Percentiles rank a stretch among this genome's conserved stretches.
phyloP scores from a whole-genome alignment of 208 protist genomes.

The Phytomonas francai region DNA sequence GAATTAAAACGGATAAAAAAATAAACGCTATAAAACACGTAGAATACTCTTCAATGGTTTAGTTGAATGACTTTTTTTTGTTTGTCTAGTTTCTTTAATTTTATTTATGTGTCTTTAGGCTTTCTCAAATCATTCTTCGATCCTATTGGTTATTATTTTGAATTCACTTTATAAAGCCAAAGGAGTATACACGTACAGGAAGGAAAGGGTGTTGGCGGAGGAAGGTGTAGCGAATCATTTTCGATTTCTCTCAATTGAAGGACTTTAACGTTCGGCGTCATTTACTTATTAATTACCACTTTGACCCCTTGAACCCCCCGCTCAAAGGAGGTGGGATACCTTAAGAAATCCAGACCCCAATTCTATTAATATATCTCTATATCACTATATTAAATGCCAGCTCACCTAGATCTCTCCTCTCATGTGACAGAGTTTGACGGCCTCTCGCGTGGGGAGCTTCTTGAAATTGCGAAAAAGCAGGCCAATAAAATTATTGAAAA shows the following conservation, averaged over 20 bases:
- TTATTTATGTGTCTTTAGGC: constrained; percentile 2
- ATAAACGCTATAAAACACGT: constrained; percentile 6
- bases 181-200: too few species aligned
- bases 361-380: constrained; percentile 5
- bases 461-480: constrained; percentile 55
- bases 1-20: constrained; percentile 5
- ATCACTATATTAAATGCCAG: background rate
- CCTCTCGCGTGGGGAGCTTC: constrained; percentile 48
- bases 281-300: too few species aligned
- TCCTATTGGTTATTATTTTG: constrained; percentile 2
- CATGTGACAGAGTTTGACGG: constrained; percentile 40
- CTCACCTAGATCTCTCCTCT: constrained; percentile 4
- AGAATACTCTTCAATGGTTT: background rate
- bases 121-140: constrained; percentile 3
- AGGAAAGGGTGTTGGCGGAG: too few species aligned
- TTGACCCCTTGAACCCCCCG: too few species aligned
- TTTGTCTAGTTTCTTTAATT: too few species aligned
- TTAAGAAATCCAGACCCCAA: too few species aligned
- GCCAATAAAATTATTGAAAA: constrained; percentile 44
- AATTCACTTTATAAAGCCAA: too few species aligned
- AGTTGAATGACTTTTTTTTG: constrained; percentile 7
- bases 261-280: too few species aligned
- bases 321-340: too few species aligned
- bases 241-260: too few species aligned
- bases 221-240: too few species aligned